Conservation (phyloP, 2,329 filamentous ascomycete species). For the Tricladium varicosporioides region DNA sequence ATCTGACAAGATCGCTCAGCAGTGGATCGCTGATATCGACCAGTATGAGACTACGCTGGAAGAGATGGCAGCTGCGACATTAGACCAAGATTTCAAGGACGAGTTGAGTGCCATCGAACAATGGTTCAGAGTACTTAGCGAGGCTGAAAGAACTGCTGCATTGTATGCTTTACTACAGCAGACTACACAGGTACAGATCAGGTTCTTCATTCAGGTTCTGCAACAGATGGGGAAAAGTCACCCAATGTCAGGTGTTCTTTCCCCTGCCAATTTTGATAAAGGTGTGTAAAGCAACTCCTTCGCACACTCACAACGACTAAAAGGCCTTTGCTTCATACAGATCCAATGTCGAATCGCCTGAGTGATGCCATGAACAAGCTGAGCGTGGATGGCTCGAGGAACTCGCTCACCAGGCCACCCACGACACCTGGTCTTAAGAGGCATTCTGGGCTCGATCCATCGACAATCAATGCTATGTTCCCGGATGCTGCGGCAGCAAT, state of each 20-base stretch:
- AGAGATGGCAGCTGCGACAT: slow-evolving; percentile 97
- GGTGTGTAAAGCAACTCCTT: slow-evolving; percentile 49
- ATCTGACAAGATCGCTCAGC: slow-evolving; percentile 90
- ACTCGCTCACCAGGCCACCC: slow-evolving; percentile 79
- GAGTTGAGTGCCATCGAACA: slow-evolving; percentile 98
- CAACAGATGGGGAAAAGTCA: slow-evolving; percentile 99
- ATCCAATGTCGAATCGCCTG: slow-evolving; percentile 94
- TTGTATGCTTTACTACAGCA: slow-evolving; percentile 95
- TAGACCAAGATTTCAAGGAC: slow-evolving; percentile 99
- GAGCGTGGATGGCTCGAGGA: slow-evolving; percentile 81
- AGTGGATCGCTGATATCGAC: slow-evolving; percentile 99
- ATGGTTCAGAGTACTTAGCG: slow-evolving; percentile 97
- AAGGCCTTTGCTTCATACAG: slow-evolving; percentile 44
- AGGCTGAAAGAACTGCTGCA: slow-evolving; percentile 92
- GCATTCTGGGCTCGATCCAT: slow-evolving; percentile 89
- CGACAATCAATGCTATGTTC: slow-evolving; percentile 98
- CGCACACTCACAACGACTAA: slow-evolving; percentile 15
- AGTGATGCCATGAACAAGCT: slow-evolving; percentile 97
- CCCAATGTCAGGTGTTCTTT: slow-evolving; percentile 93
- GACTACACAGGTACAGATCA: slow-evolving; percentile 97
- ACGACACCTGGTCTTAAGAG: slow-evolving; percentile 79
- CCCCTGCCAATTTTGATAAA: slow-evolving; percentile 95
- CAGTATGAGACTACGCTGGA: slow-evolving; percentile 98
- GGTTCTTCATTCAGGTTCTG: slow-evolving; percentile 97
- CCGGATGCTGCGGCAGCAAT: slow-evolving; percentile 98